Base-by-base conservation (phyloP, 225 moss, liverwort and hornwort species). In the Takakia lepidozioides region DNA sequence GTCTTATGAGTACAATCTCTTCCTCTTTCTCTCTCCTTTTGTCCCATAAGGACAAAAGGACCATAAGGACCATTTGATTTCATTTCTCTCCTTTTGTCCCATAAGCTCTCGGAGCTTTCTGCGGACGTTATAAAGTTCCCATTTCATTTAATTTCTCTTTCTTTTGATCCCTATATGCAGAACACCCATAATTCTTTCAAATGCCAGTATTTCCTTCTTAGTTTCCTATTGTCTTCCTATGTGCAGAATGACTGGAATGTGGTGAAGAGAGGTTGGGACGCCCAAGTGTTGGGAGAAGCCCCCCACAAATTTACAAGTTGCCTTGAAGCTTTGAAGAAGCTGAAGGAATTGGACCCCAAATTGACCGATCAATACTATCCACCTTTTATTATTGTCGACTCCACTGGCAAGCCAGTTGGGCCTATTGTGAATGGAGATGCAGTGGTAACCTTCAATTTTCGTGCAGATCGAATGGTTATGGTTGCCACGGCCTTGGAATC, bases 181-280 rank as follows among this genome's bases (percentile, higher is more conserved):
- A n/a, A n/a, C n/a, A n/a, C n/a, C n/a, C n/a, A n/a, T n/a, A n/a
- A n/a, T n/a, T n/a, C n/a, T n/a, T n/a, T n/a, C n/a, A n/a, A n/a
- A n/a, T n/a, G n/a, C n/a, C n/a, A n/a, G n/a, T n/a, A n/a, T n/a
- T n/a, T n/a, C n/a, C n/a, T n/a, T n/a, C n/a, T n/a, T n/a, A n/a
- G n/a, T n/a, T n/a, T n/a, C n/a, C n/a, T n/a, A n/a, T n/a, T n/a
- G n/a, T n/a, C n/a, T n/a, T n/a, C n/a, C n/a, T n/a, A n/a, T n/a
- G n/a, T 59, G 70, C 78, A 91, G 95, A 98, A 98, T 61, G 95
- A 98, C 54, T 98, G 95, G 95, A 60, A 52, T 51, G 95, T 98
- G 48, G 95, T 98, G 44, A 98, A 90, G 64, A 83, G 87, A 69
- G 95, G 95, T 18, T 98, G 95, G 95, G 67, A 98, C 47, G 90